These are phyloP conservation scores for Kwoniella heveanensis DNA, from an alignment of 768 basidiomycete species.

Conservation along the genomic window DNA sequence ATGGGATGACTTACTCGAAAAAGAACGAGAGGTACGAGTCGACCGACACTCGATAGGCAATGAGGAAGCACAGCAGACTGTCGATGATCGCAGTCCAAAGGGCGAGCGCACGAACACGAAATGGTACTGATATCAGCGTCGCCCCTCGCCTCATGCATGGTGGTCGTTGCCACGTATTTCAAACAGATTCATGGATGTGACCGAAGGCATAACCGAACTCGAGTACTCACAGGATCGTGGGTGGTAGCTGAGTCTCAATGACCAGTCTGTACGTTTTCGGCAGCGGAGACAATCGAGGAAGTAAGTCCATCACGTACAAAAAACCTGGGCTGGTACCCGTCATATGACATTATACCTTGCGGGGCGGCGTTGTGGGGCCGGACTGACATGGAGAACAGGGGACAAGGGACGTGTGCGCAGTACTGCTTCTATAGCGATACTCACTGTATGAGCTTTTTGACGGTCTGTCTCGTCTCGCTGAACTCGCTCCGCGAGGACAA, in stretches of 20 bases:
- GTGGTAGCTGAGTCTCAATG: constrained; percentile 18
- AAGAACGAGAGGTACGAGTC: constrained; percentile 3
- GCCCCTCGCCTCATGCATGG: too few relatives aligned
- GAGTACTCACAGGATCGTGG: constrained; percentile 11
- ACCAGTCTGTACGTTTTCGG: constrained; percentile 2
- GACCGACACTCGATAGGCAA: neutral
- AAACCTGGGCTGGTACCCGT: too few relatives aligned
- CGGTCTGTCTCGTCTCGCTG: neutral
- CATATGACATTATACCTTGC: too few relatives aligned
- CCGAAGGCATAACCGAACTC: too few relatives aligned
- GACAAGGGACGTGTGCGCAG: neutral
- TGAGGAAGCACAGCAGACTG: constrained; percentile 8
- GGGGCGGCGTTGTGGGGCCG: too few relatives aligned
- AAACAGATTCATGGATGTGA: neutral
- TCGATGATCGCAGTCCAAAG: too few relatives aligned
- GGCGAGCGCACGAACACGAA: too few relatives aligned
- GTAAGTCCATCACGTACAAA: too few relatives aligned
- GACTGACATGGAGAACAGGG: neutral
- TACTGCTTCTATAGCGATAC: neutral
- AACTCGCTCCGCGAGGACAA: constrained; percentile 6
- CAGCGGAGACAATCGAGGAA: too few relatives aligned
- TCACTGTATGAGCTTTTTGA: constrained; percentile 7
- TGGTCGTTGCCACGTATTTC: too few relatives aligned
- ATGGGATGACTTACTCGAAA: constrained; percentile 1
- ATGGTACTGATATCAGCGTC: too few relatives aligned